A percentile compares a stretch with the other conserved stretches of the same genome.
Conservation (phyloP, 768 basidiomycete species). For the Tricholoma sp. region DNA sequence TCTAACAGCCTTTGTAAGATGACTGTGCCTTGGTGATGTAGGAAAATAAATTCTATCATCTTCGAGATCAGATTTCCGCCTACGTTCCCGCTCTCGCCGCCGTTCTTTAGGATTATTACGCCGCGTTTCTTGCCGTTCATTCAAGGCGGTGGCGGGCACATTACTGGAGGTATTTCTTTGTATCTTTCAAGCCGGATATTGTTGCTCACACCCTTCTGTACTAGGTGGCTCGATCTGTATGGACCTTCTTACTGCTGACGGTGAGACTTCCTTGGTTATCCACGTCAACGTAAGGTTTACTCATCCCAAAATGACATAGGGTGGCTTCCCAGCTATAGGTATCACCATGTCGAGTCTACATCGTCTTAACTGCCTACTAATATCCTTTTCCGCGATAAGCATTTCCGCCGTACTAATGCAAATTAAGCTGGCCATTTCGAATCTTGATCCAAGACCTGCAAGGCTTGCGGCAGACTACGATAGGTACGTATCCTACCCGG, state of each 20-base stretch:
- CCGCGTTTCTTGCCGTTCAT: slow-evolving; percentile 70
- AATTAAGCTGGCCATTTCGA: slow-evolving; percentile 66
- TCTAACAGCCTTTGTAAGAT: not conserved
- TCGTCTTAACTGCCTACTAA: not conserved
- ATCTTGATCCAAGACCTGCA: slow-evolving; percentile 59
- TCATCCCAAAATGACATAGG: slow-evolving; percentile 26
- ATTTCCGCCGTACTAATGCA: slow-evolving; percentile 53
- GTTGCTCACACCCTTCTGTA: slow-evolving; percentile 4
- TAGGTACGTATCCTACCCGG: slow-evolving; percentile 23
- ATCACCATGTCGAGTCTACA: not conserved
- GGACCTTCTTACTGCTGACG: slow-evolving; percentile 63
- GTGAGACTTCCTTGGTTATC: slow-evolving; percentile 24
- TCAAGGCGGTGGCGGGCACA: slow-evolving; percentile 65
- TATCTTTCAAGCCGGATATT: not conserved
- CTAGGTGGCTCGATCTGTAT: slow-evolving; percentile 70
- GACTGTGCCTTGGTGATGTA: slow-evolving; percentile 14
- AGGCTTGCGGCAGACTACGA: slow-evolving; percentile 51
- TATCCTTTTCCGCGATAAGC: slow-evolving; percentile 19
- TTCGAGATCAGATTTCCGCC: slow-evolving; percentile 71
- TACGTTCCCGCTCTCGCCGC: slow-evolving; percentile 61
- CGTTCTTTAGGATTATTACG: slow-evolving; percentile 71
- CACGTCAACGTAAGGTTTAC: not conserved
- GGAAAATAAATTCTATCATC: slow-evolving; percentile 58
- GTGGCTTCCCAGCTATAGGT: slow-evolving; percentile 69
- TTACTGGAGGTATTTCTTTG: slow-evolving; percentile 47